Evolutionary conservation across 1,284 basidiomycete species (phyloP), one percentile per base, ranked within the genome.

Genomic region (Chondrostereum purpureum): DNA sequence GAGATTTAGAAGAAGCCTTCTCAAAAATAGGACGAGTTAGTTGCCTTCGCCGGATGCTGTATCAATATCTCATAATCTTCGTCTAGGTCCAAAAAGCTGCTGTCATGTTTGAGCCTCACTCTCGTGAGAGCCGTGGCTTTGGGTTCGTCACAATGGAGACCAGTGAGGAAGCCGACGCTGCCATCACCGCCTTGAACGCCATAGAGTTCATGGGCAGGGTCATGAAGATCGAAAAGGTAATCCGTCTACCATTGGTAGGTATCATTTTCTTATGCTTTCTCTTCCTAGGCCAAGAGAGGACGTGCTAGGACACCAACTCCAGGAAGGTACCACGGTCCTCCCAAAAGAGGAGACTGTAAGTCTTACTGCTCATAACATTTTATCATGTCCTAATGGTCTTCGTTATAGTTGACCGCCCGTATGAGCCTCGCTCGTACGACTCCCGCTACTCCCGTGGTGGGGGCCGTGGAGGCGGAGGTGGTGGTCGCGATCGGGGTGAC

Each of bases 91-190:
- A 86, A 60, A 89, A 96, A 66, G 88, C 87, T 34, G 88, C 92
- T 50, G 85, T 98, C 65, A 96, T 97, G 92, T 87, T 87, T 59
- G 95, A 99, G 69, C 95, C 95, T 20, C 95, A 97, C 70, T 86
- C 88, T 50, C 85, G 91, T 58, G 94, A 98, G 61, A 93, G 92
- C 44, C 90, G 95, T 58, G 95, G 94, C 34, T 98, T 98, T 58
- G 95, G 91, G 38, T 99, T 99, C 65, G 95, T 98, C 59, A 96
- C 92, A 47, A 93, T 95, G 83, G 89, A 92, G 62, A 77, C 77
- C 33, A 64, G 58, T 31, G 90, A 92, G 55, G 93, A 96, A 58
- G 95, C 94, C 8, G 88, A 94, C 44, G 87, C 88, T 42, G 92
- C 89, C 42, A 84, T 97, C 55, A 79, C 84, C 21, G 84, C 82